phyloP scores from a whole-genome alignment of 495 filamentous ascomycete species.

The Peziza echinospora region DNA sequence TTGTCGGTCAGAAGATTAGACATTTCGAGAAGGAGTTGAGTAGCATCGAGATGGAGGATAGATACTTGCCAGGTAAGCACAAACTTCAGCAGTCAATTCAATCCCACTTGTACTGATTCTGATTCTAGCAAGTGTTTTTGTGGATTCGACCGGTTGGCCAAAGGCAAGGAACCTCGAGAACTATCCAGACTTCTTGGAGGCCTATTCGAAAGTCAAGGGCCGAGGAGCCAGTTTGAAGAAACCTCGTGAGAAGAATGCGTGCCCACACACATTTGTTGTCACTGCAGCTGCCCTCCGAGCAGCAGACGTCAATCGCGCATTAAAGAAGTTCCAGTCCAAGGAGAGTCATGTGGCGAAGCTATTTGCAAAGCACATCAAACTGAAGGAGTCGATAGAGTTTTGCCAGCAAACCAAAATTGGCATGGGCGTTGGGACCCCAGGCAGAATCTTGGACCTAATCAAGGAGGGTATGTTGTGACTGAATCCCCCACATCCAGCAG shows the following conservation, averaged over 20 bases:
- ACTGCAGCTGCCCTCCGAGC: conserved; percentile 60
- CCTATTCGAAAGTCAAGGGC: conserved; percentile 9
- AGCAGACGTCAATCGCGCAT: conserved; percentile 49
- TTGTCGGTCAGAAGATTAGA: conserved; percentile 55
- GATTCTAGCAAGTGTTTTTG: conserved; percentile 30
- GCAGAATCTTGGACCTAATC: conserved; percentile 57
- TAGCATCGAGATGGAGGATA: conserved; percentile 59
- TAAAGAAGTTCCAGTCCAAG: conserved; percentile 60
- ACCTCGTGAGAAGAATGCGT: conserved; percentile 31
- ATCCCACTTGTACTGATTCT: neutral
- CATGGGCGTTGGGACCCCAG: conserved; percentile 76
- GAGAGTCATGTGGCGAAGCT: conserved; percentile 62
- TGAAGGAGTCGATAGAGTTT: conserved; percentile 63
- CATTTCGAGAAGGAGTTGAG: conserved; percentile 62
- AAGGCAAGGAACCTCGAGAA: conserved; percentile 40
- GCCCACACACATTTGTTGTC: conserved; percentile 71
- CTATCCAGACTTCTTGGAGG: conserved; percentile 56
- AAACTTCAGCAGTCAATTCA: neutral
- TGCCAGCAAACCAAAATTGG: conserved; percentile 48
- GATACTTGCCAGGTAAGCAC: conserved; percentile 52
- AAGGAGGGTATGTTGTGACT: conserved; percentile 53
- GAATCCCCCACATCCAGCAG: too few relatives aligned
- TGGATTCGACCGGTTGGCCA: conserved; percentile 54
- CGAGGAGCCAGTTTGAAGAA: conserved; percentile 16
- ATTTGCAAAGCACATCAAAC: conserved; percentile 95